phyloP scores from a whole-genome alignment of 495 filamentous ascomycete species.

The Trichodelitschia bisporula region DNA sequence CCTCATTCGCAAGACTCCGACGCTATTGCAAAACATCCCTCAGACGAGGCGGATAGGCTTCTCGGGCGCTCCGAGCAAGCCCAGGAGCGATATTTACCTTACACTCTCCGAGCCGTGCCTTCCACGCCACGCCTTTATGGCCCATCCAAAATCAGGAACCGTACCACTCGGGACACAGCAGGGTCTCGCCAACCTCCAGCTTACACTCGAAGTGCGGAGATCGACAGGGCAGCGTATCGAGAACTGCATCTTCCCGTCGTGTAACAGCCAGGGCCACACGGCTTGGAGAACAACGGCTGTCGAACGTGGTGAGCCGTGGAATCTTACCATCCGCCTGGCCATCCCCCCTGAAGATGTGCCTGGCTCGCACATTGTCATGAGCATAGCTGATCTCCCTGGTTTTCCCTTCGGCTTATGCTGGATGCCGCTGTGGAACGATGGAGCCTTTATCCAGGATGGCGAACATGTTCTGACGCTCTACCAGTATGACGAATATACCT shows the following conservation, averaged over 20 bases:
- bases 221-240: constrained; percentile 58
- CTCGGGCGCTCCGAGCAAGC: constrained; percentile 65
- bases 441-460: constrained; percentile 78
- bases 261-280: constrained; percentile 45
- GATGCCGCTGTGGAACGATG: constrained; percentile 82
- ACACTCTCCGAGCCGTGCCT: constrained; percentile 54
- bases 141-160: constrained; percentile 54
- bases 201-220: constrained; percentile 71
- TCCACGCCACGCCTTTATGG: constrained; percentile 50
- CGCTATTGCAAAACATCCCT: constrained; percentile 54
- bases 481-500: constrained; percentile 51
- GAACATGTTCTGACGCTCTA: constrained; percentile 63
- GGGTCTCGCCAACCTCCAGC: constrained; percentile 50
- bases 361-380: constrained; percentile 70
- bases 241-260: constrained; percentile 65
- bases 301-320: constrained; percentile 57
- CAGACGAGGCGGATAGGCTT: constrained; percentile 84
- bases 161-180: constrained; percentile 35
- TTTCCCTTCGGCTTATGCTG: constrained; percentile 76
- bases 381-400: constrained; percentile 57
- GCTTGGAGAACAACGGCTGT: constrained; percentile 73
- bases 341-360: constrained; percentile 61
- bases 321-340: constrained; percentile 61
- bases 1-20: constrained; percentile 68
- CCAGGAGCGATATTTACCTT: constrained; percentile 83